Evolutionary conservation across 2,329 filamentous ascomycete genomes (phyloP).

Genomic region (Cladophialophora chaetospira): DNA sequence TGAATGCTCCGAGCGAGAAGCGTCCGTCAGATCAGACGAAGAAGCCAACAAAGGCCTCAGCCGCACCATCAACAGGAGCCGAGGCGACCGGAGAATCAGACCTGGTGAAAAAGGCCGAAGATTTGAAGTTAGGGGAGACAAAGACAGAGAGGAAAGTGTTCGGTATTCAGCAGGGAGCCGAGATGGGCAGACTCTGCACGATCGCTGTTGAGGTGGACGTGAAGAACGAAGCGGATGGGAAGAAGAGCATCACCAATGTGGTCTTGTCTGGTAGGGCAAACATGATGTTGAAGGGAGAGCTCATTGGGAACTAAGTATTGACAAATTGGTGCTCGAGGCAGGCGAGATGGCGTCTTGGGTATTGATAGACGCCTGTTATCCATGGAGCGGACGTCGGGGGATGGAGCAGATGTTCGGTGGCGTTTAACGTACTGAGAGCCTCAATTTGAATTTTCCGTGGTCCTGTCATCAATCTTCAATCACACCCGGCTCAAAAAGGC

Average conservation of each 20-base stretch:
- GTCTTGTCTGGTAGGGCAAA: conserved; percentile 46
- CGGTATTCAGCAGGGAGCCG: conserved; percentile 65
- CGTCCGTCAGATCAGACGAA: conserved; percentile 13
- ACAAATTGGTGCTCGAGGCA: neutral
- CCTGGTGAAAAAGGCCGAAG: conserved; percentile 39
- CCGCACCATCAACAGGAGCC: conserved; percentile 48
- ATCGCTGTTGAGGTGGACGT: conserved; percentile 42
- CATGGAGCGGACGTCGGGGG: neutral
- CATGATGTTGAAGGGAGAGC: conserved; percentile 51
- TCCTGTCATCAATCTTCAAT: too few relatives aligned
- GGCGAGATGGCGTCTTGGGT: too few relatives aligned
- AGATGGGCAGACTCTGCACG: conserved; percentile 61
- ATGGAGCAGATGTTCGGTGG: neutral
- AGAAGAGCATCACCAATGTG: conserved; percentile 50
- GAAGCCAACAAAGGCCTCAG: conserved; percentile 40
- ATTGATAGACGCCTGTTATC: neutral
- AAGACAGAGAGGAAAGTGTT: conserved; percentile 45
- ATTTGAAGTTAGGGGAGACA: conserved; percentile 43
- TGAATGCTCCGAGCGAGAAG: conserved; percentile 29
- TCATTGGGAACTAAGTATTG: conserved; percentile 33
- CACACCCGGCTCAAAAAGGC: too few relatives aligned
- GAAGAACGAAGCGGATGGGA: conserved; percentile 46
- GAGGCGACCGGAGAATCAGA: conserved; percentile 41
- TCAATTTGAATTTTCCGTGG: neutral
- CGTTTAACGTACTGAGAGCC: neutral